Base-by-base conservation (phyloP, 495 filamentous ascomycete species). In the Penicillium subrubescens region DNA sequence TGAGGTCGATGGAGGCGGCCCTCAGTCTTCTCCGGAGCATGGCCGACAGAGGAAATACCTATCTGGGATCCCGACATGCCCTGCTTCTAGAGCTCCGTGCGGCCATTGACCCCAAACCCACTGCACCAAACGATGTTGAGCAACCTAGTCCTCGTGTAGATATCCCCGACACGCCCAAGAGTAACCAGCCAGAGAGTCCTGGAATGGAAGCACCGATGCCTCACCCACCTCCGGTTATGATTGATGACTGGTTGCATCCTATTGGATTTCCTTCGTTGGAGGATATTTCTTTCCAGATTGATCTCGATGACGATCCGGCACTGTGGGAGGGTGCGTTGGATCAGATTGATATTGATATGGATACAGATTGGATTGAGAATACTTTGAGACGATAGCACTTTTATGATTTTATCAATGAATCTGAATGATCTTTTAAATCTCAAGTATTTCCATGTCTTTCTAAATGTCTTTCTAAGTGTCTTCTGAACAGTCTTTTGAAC, bases 1-100 rank as follows among this genome's bases (percentile, higher is more conserved):
- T 68, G 3, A 62, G 68, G 4, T 69, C 76, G 8, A 83, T 84
- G 82, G 75, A 79, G 33, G 75, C 69, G 2, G 78, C 78, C 3
- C 63, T 84, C 35, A 72, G 64, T 19, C 67, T 84, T 21, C 75
- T 84, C 12, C 71, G 74, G 3, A 71, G 70, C 21, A 82, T 84
- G 82, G 81, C 78, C 21, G 75, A 83, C 62, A 75, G 79, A 5
- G 82, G 82, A 0, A 84, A 84, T 62, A 74, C 74, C 15, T 79
- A 83, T 39, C 70, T 84, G 33, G 70, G 57, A 8, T 75, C 79
- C 1, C 74, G 81, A 11, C 81, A 82, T 57, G 71, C 77, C 8
- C 61, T 82, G 15, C 69, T 84, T 19, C 62, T 78, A 15, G 75
- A 78, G 46, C 64, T 79, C 6, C 66, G 71, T 15, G 72, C 77